phyloP scores from a whole-genome alignment of 225 moss, liverwort and hornwort species.

The Polytrichum commune region DNA sequence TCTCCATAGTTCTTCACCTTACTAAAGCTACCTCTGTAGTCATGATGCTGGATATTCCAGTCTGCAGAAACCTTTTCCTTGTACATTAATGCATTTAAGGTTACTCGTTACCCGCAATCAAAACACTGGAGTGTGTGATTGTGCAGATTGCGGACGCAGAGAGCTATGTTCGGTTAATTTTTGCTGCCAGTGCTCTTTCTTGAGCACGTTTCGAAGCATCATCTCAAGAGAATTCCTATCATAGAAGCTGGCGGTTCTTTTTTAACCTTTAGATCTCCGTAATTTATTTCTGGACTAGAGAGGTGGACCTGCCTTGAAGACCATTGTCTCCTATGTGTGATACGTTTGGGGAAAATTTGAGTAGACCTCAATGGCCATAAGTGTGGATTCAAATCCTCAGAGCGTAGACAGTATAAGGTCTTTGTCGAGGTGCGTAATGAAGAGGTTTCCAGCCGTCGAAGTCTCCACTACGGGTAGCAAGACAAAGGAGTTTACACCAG shows the following conservation, averaged over 20 bases:
- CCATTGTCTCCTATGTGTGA: neutral
- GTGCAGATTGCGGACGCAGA: too few species aligned
- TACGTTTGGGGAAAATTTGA: too few species aligned
- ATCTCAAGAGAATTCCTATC: neutral
- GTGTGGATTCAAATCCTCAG: neutral
- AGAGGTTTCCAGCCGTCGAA: neutral
- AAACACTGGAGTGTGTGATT: too few species aligned
- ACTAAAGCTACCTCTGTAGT: too few species aligned
- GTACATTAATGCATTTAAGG: too few species aligned
- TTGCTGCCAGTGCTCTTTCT: too few species aligned
- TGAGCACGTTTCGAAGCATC: neutral
- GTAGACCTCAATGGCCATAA: neutral
- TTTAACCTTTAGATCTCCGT: neutral
- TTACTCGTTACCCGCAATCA: too few species aligned
- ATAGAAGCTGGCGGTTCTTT: neutral
- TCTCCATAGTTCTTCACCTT: too few species aligned
- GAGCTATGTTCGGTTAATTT: too few species aligned
- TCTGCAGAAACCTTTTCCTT: too few species aligned
- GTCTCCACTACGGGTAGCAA: neutral
- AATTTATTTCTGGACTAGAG: neutral
- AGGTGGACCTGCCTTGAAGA: neutral
- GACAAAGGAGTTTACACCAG: neutral
- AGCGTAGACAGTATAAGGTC: neutral
- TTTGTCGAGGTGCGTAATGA: neutral
- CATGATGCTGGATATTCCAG: too few species aligned